These are phyloP conservation scores for Coemansia sp. DNA, from an alignment of 192 early-diverging fungal genomes.

Conservation along the genomic window DNA sequence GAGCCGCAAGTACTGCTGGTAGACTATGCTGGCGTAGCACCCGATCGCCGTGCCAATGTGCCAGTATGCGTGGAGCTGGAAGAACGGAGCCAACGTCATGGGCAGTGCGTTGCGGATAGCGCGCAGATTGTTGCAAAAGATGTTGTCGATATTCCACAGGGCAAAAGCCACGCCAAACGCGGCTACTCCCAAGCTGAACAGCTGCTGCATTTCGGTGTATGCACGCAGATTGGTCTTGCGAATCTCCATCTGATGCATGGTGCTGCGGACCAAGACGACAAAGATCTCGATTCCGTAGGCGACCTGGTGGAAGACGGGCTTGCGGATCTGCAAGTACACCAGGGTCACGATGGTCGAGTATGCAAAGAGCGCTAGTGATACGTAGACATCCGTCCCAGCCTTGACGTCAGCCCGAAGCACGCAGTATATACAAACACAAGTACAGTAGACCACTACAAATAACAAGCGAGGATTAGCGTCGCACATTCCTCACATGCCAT, in stretches of 20 bases:
- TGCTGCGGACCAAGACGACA: conserved; percentile 51
- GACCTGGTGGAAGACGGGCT: conserved; percentile 72
- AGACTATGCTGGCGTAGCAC: conserved; percentile 57
- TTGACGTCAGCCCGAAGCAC: conserved; percentile 54
- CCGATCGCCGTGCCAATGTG: conserved; percentile 63
- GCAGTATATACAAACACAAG: conserved; percentile 56
- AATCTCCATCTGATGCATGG: conserved; percentile 41
- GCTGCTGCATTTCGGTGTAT: conserved; percentile 34
- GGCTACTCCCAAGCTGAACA: conserved; percentile 35
- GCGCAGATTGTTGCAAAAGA: conserved; percentile 62
- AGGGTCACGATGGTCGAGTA: conserved; percentile 58
- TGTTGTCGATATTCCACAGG: conserved; percentile 81
- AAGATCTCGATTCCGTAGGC: conserved; percentile 58
- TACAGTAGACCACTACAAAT: conserved; percentile 58
- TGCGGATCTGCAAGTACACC: conserved; percentile 63
- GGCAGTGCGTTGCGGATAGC: conserved; percentile 50
- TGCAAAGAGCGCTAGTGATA: conserved; percentile 53
- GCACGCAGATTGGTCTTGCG: conserved; percentile 41
- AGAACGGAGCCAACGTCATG: conserved; percentile 52
- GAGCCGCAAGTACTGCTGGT: conserved; percentile 57
- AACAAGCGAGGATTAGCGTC: background rate
- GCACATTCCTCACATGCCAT: conserved; percentile 31
- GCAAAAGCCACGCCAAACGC: conserved; percentile 59
- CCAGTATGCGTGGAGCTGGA: conserved; percentile 68
- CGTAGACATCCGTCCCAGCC: conserved; percentile 31